Evolutionary conservation across 768 basidiomycete genomes (phyloP).

Genomic region (Lactarius trivialis): DNA sequence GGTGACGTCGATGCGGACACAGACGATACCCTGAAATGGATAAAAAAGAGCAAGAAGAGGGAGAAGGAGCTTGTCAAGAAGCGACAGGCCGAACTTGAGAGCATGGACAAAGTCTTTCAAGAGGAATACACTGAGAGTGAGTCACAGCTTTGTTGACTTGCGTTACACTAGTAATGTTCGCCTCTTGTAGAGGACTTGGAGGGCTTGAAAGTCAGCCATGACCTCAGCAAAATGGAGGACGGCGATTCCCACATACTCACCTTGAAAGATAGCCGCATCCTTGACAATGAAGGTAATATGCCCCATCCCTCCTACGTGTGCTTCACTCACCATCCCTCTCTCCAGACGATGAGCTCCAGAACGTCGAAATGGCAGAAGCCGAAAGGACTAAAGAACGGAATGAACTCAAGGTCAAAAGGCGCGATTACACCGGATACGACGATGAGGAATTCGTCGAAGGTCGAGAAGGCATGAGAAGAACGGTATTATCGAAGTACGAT

Average conservation of each 20-base stretch:
- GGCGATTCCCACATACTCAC: slow-evolving; percentile 95
- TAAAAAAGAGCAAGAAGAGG: slow-evolving; percentile 85
- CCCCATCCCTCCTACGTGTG: neutral
- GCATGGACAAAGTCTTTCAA: slow-evolving; percentile 69
- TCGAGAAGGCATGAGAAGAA: slow-evolving; percentile 69
- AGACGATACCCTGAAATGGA: slow-evolving; percentile 83
- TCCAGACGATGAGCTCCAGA: slow-evolving; percentile 95
- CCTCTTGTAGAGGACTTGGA: slow-evolving; percentile 66
- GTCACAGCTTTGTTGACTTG: slow-evolving; percentile 28
- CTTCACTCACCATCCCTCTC: slow-evolving; percentile 5
- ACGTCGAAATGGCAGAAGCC: slow-evolving; percentile 88
- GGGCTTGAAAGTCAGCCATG: slow-evolving; percentile 94
- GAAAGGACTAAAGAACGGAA: slow-evolving; percentile 73
- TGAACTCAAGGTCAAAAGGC: slow-evolving; percentile 82
- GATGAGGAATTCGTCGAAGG: slow-evolving; percentile 87
- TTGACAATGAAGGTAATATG: slow-evolving; percentile 81
- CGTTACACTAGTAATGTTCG: slow-evolving; percentile 3
- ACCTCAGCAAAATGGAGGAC: slow-evolving; percentile 85
- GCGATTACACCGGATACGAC: slow-evolving; percentile 91
- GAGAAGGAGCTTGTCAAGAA: slow-evolving; percentile 85
- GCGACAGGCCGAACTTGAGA: slow-evolving; percentile 76
- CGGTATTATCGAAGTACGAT: slow-evolving; percentile 89
- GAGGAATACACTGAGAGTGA: slow-evolving; percentile 84
- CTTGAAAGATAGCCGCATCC: slow-evolving; percentile 89
- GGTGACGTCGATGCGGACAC: slow-evolving; percentile 76